Evolutionary conservation across 768 basidiomycete species (phyloP).

Genomic region (Sporobolomyces roseus): DNA sequence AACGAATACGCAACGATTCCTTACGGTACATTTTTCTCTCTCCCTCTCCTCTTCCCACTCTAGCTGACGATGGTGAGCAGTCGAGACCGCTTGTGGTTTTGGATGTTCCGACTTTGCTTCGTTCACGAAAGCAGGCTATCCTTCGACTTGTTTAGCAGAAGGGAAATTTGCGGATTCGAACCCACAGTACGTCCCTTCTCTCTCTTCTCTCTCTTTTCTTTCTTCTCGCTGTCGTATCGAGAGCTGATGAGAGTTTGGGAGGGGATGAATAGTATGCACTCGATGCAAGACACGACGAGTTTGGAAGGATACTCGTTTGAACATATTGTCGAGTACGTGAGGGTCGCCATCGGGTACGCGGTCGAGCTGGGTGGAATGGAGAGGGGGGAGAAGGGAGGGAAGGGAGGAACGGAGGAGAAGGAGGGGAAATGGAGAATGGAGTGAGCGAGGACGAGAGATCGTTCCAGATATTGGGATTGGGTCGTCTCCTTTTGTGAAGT

Average conservation of each 20-base stretch:
- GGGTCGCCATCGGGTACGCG: conserved; percentile 41
- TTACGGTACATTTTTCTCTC: neutral
- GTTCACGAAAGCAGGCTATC: conserved; percentile 36
- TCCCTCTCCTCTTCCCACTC: neutral
- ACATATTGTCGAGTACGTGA: conserved; percentile 45
- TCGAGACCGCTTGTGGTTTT: conserved; percentile 44
- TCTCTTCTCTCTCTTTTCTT: neutral
- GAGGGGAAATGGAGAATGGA: conserved; percentile 7
- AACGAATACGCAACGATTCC: conserved; percentile 42
- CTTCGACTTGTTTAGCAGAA: conserved; percentile 34
- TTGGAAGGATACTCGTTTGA: conserved; percentile 42
- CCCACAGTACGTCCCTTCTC: conserved; percentile 32
- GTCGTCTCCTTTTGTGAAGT: no score
- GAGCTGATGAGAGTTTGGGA: neutral
- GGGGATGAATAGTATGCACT: conserved; percentile 41
- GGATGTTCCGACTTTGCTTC: conserved; percentile 38
- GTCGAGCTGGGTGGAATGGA: conserved; percentile 39
- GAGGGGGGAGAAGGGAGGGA: neutral
- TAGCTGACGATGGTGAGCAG: no score
- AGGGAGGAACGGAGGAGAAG: neutral
- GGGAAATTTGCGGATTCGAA: conserved; percentile 34
- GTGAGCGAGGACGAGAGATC: neutral
- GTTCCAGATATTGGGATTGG: no score
- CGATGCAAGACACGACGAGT: conserved; percentile 33
- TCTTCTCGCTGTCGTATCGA: neutral